Evolutionary conservation across 1,139 yeast species (phyloP), one percentile per base, ranked within the genome.

Genomic region (Kodamaea anthophila): DNA sequence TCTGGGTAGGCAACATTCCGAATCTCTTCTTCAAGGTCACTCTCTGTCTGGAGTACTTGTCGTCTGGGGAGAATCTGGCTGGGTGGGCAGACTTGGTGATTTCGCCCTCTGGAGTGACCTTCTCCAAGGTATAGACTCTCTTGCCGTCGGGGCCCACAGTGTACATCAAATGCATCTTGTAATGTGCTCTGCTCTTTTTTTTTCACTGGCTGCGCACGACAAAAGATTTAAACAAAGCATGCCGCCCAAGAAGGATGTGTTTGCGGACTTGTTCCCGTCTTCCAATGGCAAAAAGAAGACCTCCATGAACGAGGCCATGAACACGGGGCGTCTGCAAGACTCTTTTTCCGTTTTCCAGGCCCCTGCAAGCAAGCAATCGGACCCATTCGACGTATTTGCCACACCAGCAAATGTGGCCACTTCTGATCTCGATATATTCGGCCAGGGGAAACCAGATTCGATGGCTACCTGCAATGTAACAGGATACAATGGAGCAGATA

Each of bases 61-160:
- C 99, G 58, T 91, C 99, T 47, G 99, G 99, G 28, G 98, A 91
- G 61, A 91, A 91, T 63, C 99, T 79, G 34, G 99, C 98, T 40
- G 99, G 99, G 61, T 93, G 99, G 19, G 98, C 98, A 43, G 96
- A 84, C 68, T 87, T 86, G 58, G 99, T 93, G 70, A 91, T 87
- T 60, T 87, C 95, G 41, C 97, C 97, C 8, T 69, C 64, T 40
- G 72, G 87, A 31, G 94, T 79, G 47, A 56, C 43, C 69, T 93
- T 93, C 63, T 84, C 70, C 47, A 93, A 73, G 33, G 99, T 93
- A 74, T 93, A 93, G 50, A 84, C 63, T 63, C 99, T 84, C 74
- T 88, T 87, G 50, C 98, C 98, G 47, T 87, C 95, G 42, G 77
- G 75, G 53, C 88, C 94, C 55, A 82, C 64, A 39, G 96, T 86